phyloP scores from a whole-genome alignment of 176 grass and related monocot genomes.

The Ananas comosus region DNA sequence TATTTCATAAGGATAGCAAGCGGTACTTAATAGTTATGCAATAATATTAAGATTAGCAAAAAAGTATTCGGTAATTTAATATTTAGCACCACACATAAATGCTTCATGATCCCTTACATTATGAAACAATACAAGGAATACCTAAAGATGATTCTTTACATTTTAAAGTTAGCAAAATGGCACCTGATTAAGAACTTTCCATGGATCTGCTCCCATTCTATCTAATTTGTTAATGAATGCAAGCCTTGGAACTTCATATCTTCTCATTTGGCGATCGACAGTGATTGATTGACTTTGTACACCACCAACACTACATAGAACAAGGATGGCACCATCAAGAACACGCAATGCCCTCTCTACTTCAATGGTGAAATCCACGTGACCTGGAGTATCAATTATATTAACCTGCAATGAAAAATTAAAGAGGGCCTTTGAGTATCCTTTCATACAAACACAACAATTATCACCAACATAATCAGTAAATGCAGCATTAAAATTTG shows the following conservation, averaged over 20 bases:
- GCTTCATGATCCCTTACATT: too few species aligned
- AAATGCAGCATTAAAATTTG: too few species aligned
- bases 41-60: too few species aligned
- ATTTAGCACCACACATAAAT: too few species aligned
- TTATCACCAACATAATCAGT: too few species aligned
- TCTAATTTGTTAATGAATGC: slow-evolving; percentile 98
- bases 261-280: slow-evolving; percentile 96
- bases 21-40: too few species aligned
- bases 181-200: slow-evolving; percentile 96
- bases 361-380: slow-evolving; percentile 99
- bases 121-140: too few species aligned
- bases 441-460: too few species aligned
- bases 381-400: slow-evolving; percentile 98
- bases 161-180: neutral
- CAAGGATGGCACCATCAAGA: slow-evolving; percentile 97
- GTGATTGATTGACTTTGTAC: slow-evolving; percentile 98
- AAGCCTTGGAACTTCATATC: slow-evolving; percentile 91
- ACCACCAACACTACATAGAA: slow-evolving; percentile 96
- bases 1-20: too few species aligned
- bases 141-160: neutral
- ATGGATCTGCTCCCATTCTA: slow-evolving; percentile 96
- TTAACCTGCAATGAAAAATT: slow-evolving; percentile 53
- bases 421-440: neutral
- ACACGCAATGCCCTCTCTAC: slow-evolving; percentile 96
- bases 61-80: too few species aligned